phyloP scores from a whole-genome alignment of 169 alveolate species.

The Amoebophrya sp. region DNA sequence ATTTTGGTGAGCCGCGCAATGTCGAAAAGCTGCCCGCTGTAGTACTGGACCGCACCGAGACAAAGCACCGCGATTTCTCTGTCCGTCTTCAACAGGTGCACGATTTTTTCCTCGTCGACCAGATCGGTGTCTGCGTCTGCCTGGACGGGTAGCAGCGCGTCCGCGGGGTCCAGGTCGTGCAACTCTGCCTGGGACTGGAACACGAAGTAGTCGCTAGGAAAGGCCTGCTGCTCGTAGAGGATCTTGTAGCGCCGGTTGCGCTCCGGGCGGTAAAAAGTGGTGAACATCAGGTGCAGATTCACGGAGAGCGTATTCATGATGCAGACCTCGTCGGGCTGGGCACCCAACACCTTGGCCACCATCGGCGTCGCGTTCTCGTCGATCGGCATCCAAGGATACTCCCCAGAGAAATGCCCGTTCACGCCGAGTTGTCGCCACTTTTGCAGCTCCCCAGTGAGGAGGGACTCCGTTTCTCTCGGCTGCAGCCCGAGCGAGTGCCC shows the following conservation, averaged over 20 bases:
- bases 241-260: neutral
- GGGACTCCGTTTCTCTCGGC: neutral
- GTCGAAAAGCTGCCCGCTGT: conserved; percentile 9
- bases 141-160: neutral
- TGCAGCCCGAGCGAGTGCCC: conserved; percentile 19
- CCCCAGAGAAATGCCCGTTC: conserved; percentile 14
- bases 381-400: conserved; percentile 16
- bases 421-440: neutral
- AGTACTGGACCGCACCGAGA: conserved; percentile 14
- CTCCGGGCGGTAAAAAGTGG: neutral
- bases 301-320: neutral
- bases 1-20: neutral
- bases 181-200: neutral
- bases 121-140: neutral
- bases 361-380: neutral
- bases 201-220: neutral
- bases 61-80: neutral
- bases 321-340: neutral
- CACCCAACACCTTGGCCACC: neutral
- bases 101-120: neutral
- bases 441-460: neutral
- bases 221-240: neutral
- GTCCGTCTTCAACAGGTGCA: neutral
- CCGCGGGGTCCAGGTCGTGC: neutral
- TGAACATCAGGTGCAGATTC: neutral